These are phyloP conservation scores for Bolboschoenus planiculmis DNA, from an alignment of 176 grass and related monocot genomes.

Conservation along the genomic window DNA sequence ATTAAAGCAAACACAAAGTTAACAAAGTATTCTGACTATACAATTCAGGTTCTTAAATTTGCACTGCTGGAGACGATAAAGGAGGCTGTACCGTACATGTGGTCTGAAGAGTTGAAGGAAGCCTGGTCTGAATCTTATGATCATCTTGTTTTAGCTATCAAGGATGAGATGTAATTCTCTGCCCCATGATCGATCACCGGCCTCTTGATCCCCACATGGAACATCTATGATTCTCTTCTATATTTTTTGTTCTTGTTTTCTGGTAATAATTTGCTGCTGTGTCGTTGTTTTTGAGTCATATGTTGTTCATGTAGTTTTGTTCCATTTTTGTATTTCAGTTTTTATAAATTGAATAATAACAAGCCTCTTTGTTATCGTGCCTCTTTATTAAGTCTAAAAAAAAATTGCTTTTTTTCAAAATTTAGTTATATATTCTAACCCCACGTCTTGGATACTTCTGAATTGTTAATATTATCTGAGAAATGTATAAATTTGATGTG, in stretches of 20 bases:
- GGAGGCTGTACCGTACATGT: conserved; percentile 13
- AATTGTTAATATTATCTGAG: too few species aligned
- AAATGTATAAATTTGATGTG: too few species aligned
- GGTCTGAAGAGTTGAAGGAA: conserved; percentile 18
- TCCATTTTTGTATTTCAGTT: background rate
- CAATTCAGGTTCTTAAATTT: background rate
- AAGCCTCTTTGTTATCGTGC: background rate
- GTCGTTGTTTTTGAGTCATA: background rate
- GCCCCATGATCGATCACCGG: background rate
- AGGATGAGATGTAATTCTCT: background rate
- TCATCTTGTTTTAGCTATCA: background rate
- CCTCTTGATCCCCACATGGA: background rate
- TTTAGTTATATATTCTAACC: too few species aligned
- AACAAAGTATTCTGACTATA: background rate
- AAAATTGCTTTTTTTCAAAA: too few species aligned
- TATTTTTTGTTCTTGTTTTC: background rate
- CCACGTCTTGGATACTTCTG: too few species aligned
- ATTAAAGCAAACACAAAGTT: background rate
- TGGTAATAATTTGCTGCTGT: background rate
- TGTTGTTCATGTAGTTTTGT: too few species aligned
- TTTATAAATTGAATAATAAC: background rate
- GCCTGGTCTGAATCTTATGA: conserved; percentile 15
- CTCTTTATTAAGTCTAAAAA: too few species aligned
- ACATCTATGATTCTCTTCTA: background rate
- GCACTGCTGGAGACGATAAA: conserved; percentile 11